Evolutionary conservation across 208 protist genomes (phyloP), one percentile per base, ranked within the genome.

Genomic region (Crithidia bombi): DNA sequence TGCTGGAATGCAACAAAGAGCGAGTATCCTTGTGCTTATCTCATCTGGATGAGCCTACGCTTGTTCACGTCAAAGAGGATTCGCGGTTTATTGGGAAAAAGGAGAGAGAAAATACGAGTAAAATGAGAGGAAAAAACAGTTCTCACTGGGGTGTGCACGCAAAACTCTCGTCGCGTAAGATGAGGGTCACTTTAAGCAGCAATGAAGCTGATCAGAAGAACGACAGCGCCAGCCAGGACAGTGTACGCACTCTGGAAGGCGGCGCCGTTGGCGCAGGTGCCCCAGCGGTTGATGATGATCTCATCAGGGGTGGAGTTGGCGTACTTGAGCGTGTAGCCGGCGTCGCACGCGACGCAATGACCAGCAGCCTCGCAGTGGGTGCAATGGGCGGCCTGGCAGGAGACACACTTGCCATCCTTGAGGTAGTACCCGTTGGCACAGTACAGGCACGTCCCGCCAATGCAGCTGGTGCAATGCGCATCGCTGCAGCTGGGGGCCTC

Each of bases 331-430:
- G 15, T 7, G 50, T 69, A 69, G 6, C 50, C 50, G 6, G 32
- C 35, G 4, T 57, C 63, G 25, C 63, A 69, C 10, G 63, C 35
- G 30, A 69, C 3, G 50, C 63, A 69, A 25, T 39, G 51, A 1
- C 63, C 50, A 25, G n/a, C 19, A 11, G 25, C 9, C 11, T 14
- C 35, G 38, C 67, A 73, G 39, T 56, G 38, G 1, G 21, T 21
- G 56, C 67, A 73, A 46, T 73, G 39, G 4, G 44, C 5, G 7
- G 56, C 57, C 4, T 33, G 25, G 52, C 67, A 73, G 0, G 52
- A 41, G n/a, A 28, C 49, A 46, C 67, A 73, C 15, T 25, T 9
- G 56, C 57, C 63, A 50, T 69, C 51, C 63, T 59, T 47, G 35
- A 50, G 17, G 36, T 59, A 69, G 63, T 59, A 69, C 5, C 50